These are phyloP conservation scores for Phyllosticta citribraziliensis DNA, from an alignment of 2,329 filamentous ascomycete genomes.

Conservation along the genomic window DNA sequence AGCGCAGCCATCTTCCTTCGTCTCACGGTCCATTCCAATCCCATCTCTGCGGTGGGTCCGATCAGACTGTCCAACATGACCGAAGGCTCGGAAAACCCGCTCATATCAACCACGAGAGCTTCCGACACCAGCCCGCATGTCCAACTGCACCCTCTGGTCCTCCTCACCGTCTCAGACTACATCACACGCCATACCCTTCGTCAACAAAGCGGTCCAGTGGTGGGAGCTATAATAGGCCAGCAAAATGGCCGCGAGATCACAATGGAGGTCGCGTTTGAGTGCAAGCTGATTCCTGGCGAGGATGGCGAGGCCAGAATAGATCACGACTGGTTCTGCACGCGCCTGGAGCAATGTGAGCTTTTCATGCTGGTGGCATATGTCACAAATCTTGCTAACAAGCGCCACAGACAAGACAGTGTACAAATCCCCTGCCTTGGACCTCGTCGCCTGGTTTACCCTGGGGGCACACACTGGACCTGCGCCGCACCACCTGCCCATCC, in stretches of 20 bases:
- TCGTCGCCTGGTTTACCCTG: conserved; percentile 89
- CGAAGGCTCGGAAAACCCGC: conserved; percentile 28
- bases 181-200: conserved; percentile 84
- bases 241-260: conserved; percentile 86
- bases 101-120: conserved; percentile 33
- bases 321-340: conserved; percentile 60
- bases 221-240: conserved; percentile 82
- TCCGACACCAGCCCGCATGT: conserved; percentile 69
- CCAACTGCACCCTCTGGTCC: conserved; percentile 83
- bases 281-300: conserved; percentile 43
- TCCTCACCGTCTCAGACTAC: conserved; percentile 94
- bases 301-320: conserved; percentile 56
- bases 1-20: background rate
- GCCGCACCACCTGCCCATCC: conserved; percentile 57
- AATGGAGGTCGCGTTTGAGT: conserved; percentile 88
- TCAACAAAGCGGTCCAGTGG: conserved; percentile 62
- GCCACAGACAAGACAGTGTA: conserved; percentile 76
- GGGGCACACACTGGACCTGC: conserved; percentile 63
- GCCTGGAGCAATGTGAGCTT: conserved; percentile 72
- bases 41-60: background rate
- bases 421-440: conserved; percentile 64
- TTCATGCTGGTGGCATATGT: background rate
- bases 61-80: conserved; percentile 21
- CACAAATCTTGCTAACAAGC: conserved; percentile 10
- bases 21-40: background rate